These are phyloP conservation scores for Trichoderma parareesei DNA, from an alignment of 495 filamentous ascomycete genomes.

Conservation along the genomic window DNA sequence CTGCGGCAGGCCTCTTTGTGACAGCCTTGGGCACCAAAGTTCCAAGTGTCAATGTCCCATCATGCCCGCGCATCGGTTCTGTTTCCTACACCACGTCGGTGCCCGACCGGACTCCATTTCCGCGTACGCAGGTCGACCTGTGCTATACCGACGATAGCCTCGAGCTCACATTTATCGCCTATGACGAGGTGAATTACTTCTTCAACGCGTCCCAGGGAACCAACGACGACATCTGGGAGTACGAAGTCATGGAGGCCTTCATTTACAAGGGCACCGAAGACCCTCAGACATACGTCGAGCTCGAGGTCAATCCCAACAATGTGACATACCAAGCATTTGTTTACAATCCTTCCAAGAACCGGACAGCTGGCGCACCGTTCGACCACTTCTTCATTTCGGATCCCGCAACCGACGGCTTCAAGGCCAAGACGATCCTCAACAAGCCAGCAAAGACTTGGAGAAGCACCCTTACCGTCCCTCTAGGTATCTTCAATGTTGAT, in stretches of 20 bases:
- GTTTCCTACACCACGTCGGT: slow-evolving; percentile 24
- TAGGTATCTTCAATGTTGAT: slow-evolving; percentile 29
- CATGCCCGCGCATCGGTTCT: slow-evolving; percentile 21
- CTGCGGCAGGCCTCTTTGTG: neutral
- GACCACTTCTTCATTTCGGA: slow-evolving; percentile 20
- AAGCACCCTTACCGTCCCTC: slow-evolving; percentile 20
- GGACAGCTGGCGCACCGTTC: slow-evolving; percentile 19
- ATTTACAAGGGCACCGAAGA: slow-evolving; percentile 26
- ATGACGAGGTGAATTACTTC: slow-evolving; percentile 25
- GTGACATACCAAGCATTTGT: slow-evolving; percentile 31
- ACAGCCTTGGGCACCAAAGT: neutral
- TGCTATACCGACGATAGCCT: slow-evolving; percentile 26
- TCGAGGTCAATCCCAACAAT: slow-evolving; percentile 30
- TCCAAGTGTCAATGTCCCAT: slow-evolving; percentile 16
- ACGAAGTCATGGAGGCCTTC: slow-evolving; percentile 30
- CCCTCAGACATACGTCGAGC: slow-evolving; percentile 26
- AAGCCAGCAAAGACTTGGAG: slow-evolving; percentile 21
- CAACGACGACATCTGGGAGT: slow-evolving; percentile 26
- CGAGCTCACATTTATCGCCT: slow-evolving; percentile 23
- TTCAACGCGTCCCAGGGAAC: slow-evolving; percentile 24
- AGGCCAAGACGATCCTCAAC: slow-evolving; percentile 22
- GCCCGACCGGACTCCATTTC: slow-evolving; percentile 20
- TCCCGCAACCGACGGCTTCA: slow-evolving; percentile 23
- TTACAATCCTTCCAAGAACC: slow-evolving; percentile 28
- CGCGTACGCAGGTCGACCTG: slow-evolving; percentile 24